Evolutionary conservation across 129 eudicot species (phyloP).

Genomic region (Helichrysum umbraculigerum): DNA sequence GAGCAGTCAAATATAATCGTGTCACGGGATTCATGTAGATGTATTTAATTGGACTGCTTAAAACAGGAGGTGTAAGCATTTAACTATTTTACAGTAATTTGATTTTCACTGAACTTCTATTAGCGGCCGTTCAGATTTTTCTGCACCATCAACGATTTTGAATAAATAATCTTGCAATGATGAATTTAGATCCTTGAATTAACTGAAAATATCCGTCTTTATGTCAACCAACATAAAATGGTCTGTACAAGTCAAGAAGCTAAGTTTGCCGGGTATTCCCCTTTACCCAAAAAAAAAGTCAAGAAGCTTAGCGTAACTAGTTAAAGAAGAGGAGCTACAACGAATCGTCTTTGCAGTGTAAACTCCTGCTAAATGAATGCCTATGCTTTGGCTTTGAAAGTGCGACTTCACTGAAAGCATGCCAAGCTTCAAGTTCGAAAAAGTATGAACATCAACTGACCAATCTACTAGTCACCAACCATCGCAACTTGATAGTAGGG

Average conservation of each 20-base stretch:
- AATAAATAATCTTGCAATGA: constrained; percentile 2
- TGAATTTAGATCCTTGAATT: not conserved
- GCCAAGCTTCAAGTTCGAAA: constrained; percentile 12
- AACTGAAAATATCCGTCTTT: not conserved
- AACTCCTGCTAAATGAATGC: no score
- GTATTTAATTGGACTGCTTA: not conserved
- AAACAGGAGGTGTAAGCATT: not conserved
- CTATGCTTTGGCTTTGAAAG: not conserved
- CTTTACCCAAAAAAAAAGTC: no score
- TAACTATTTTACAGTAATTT: not conserved
- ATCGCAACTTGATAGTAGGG: constrained; percentile 2
- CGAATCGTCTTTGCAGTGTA: no score
- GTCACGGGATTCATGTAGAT: constrained; percentile 12
- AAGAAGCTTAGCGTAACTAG: no score
- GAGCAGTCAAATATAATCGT: not conserved
- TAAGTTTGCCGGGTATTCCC: not conserved
- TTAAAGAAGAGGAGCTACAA: no score
- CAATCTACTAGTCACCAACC: not conserved
- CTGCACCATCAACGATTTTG: constrained; percentile 8
- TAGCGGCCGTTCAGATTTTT: not conserved
- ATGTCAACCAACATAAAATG: constrained; percentile 6
- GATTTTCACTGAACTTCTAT: not conserved
- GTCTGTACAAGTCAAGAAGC: constrained; percentile 2
- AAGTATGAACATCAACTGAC: not conserved
- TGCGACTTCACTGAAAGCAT: constrained; percentile 3